phyloP scores from a whole-genome alignment of 768 basidiomycete genomes.

The Lentinula detonsa region DNA sequence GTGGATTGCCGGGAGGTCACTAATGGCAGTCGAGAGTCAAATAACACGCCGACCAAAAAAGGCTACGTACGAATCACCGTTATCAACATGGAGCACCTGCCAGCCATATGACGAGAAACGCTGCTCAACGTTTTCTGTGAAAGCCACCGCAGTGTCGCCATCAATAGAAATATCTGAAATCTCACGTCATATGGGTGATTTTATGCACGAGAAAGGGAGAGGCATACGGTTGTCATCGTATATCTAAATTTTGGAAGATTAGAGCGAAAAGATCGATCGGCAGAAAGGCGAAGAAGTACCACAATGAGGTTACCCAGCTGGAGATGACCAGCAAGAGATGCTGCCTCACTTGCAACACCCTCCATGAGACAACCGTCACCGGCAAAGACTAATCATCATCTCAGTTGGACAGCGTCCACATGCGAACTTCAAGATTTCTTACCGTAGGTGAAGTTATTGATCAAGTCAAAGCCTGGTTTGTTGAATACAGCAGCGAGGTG shows the following conservation, averaged over 20 bases:
- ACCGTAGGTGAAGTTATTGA: slow-evolving; percentile 91
- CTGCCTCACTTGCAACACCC: slow-evolving; percentile 90
- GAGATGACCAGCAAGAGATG: slow-evolving; percentile 89
- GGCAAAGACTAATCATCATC: slow-evolving; percentile 56
- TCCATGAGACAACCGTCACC: slow-evolving; percentile 98
- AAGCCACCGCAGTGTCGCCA: slow-evolving; percentile 85
- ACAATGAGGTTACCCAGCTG: slow-evolving; percentile 91
- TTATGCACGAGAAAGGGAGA: background rate
- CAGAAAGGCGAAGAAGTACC: slow-evolving; percentile 26
- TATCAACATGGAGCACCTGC: slow-evolving; percentile 82
- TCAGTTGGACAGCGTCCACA: slow-evolving; percentile 5
- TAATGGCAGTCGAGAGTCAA: slow-evolving; percentile 19
- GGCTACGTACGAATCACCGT: slow-evolving; percentile 64
- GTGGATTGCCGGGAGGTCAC: slow-evolving; percentile 74
- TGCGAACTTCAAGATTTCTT: slow-evolving; percentile 5
- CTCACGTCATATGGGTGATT: slow-evolving; percentile 6
- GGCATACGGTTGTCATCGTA: slow-evolving; percentile 89
- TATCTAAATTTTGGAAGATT: slow-evolving; percentile 36
- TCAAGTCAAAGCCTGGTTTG: slow-evolving; percentile 73
- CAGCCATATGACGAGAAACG: slow-evolving; percentile 91
- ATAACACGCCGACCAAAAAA: background rate
- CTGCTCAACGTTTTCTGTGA: slow-evolving; percentile 89
- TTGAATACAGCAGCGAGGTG: slow-evolving; percentile 90
- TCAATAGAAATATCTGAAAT: slow-evolving; percentile 88
- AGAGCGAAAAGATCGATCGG: slow-evolving; percentile 7